phyloP scores from a whole-genome alignment of 2,329 filamentous ascomycete genomes.

The Chalaropsis thielavioides region DNA sequence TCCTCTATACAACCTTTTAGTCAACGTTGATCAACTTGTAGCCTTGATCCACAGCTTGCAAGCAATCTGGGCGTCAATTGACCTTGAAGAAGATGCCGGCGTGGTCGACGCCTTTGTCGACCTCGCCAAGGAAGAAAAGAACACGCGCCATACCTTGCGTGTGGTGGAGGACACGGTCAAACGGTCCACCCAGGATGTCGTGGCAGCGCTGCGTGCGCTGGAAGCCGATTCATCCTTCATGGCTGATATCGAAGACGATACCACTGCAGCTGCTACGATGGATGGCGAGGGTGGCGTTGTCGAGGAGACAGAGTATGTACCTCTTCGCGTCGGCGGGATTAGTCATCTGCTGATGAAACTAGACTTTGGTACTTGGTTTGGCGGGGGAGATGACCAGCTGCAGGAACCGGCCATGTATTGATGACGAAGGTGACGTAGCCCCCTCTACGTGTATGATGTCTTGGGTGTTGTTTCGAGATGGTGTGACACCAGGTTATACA shows the following conservation, averaged over 20 bases:
- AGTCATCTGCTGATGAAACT: constrained; percentile 85
- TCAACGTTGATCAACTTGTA: constrained; percentile 67
- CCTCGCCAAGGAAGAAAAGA: constrained; percentile 55
- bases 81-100: constrained; percentile 69
- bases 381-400: constrained; percentile 20
- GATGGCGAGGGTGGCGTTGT: constrained; percentile 29
- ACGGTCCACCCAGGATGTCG: constrained; percentile 50
- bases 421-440: neutral
- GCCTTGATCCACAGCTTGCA: constrained; percentile 64
- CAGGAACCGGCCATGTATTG: constrained; percentile 7
- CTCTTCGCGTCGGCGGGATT: constrained; percentile 61
- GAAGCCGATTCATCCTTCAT: constrained; percentile 33
- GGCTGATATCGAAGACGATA: constrained; percentile 30
- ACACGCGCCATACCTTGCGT: constrained; percentile 50
- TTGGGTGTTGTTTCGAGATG: no score
- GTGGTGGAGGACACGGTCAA: constrained; percentile 52
- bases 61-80: constrained; percentile 59
- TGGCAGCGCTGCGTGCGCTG: constrained; percentile 37
- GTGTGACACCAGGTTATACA: no score
- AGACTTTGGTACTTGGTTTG: constrained; percentile 52
- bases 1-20: constrained; percentile 50
- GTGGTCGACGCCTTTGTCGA: constrained; percentile 63
- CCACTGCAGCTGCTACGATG: constrained; percentile 23
- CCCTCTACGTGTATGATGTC: neutral
- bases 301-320: constrained; percentile 40